Percentiles rank a stretch among this genome's conserved stretches.
phyloP scores from a whole-genome alignment of 1,284 basidiomycete species.

The Ceratobasidium sp. region DNA sequence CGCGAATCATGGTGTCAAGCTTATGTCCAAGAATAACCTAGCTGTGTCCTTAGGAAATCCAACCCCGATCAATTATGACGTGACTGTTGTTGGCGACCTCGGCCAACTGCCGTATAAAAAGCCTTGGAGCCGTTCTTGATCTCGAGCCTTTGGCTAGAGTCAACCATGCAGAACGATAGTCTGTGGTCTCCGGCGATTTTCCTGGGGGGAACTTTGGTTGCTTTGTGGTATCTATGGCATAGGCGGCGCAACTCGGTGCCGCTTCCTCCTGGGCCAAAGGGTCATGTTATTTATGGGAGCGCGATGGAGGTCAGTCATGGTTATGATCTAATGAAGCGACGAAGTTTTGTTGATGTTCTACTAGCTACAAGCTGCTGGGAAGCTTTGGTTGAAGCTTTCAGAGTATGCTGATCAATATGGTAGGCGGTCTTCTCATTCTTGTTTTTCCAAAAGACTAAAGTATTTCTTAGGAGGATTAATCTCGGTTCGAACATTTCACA shows the following conservation, averaged over 20 bases:
- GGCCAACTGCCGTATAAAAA: conserved; percentile 3
- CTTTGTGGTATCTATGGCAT: too few relatives aligned
- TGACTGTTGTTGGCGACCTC: background rate
- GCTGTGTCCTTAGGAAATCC: background rate
- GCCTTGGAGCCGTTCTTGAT: background rate
- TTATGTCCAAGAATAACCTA: background rate
- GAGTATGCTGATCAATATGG: conserved; percentile 31
- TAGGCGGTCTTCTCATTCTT: background rate
- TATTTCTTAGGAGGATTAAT: background rate
- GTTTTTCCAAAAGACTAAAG: background rate
- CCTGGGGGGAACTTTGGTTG: too few relatives aligned
- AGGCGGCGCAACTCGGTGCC: too few relatives aligned
- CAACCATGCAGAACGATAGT: background rate
- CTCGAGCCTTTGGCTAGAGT: background rate
- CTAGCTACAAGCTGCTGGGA: conserved; percentile 4
- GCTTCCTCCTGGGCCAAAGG: too few relatives aligned
- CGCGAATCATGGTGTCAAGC: background rate
- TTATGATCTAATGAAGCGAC: too few relatives aligned
- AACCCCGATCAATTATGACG: conserved; percentile 2
- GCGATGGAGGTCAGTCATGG: too few relatives aligned
- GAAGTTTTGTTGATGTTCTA: too few relatives aligned
- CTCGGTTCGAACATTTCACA: conserved; percentile 5
- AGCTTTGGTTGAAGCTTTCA: conserved; percentile 28
- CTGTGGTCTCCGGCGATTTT: too few relatives aligned
- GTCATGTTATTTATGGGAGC: background rate